Percentiles rank a stretch among this genome's conserved stretches.
Conservation (phyloP, 2,329 filamentous ascomycete genomes). For the Davidsoniella neocaledoniae region DNA sequence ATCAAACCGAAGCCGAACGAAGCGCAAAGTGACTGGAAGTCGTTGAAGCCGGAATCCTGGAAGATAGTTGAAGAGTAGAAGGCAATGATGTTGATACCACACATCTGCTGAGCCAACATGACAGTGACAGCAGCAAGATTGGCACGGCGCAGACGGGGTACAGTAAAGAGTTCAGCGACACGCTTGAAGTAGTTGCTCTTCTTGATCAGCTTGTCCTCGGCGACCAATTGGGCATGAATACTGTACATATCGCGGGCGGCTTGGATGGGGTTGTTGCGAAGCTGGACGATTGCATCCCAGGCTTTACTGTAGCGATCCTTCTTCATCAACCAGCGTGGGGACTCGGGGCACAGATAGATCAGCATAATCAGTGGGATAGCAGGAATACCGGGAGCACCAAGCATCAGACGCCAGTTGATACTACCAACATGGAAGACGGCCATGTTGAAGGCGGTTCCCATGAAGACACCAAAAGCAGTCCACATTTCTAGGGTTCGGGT, state of each 20-base stretch:
- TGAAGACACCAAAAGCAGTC: slow-evolving; percentile 42
- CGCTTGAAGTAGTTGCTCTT: slow-evolving; percentile 31
- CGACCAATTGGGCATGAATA: slow-evolving; percentile 25
- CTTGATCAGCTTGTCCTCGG: slow-evolving; percentile 20
- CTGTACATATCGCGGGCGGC: slow-evolving; percentile 47
- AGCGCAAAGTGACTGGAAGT: slow-evolving; percentile 24
- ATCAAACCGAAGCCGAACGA: slow-evolving; percentile 33
- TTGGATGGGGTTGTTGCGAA: slow-evolving; percentile 42
- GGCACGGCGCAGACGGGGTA: slow-evolving; percentile 41
- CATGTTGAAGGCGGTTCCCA: slow-evolving; percentile 49
- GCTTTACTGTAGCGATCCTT: slow-evolving; percentile 38
- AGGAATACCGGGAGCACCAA: slow-evolving; percentile 46
- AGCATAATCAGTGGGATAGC: slow-evolving; percentile 40
- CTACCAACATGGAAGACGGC: slow-evolving; percentile 44
- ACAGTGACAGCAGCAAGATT: slow-evolving; percentile 50
- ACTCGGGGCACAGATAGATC: slow-evolving; percentile 47
- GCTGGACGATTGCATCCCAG: slow-evolving; percentile 35
- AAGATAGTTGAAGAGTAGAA: slow-evolving; percentile 34
- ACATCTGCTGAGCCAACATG: slow-evolving; percentile 51
- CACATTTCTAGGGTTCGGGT: slow-evolving; percentile 24
- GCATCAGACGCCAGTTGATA: slow-evolving; percentile 39
- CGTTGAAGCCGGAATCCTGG: slow-evolving; percentile 23
- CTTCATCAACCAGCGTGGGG: slow-evolving; percentile 49
- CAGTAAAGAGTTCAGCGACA: slow-evolving; percentile 38
- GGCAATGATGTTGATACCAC: slow-evolving; percentile 36